phyloP scores from a whole-genome alignment of 257 asterid genomes.

The Jaltomata sinuosa region DNA sequence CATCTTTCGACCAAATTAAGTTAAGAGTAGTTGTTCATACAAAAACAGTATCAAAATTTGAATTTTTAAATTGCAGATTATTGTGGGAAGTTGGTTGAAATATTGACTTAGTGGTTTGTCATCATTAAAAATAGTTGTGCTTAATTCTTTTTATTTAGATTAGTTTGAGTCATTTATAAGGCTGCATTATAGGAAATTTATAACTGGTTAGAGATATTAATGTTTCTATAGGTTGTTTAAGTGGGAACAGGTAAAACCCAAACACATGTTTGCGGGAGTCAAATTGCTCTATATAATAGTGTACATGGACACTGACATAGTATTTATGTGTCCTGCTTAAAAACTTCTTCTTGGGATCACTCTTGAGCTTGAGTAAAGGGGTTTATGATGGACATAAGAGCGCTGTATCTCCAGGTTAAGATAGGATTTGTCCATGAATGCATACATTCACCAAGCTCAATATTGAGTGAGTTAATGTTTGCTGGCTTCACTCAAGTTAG shows the following conservation, averaged over 20 bases:
- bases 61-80: background rate
- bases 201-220: background rate
- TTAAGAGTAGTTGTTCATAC: background rate
- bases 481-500: too few species aligned
- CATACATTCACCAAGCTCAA: background rate
- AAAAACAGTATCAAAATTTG: background rate
- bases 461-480: background rate
- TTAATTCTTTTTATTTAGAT: background rate
- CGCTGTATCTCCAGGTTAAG: background rate
- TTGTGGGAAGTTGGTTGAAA: background rate
- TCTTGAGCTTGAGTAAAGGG: background rate
- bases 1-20: background rate
- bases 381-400: background rate
- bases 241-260: background rate
- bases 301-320: background rate
- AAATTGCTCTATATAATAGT: background rate
- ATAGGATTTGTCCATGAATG: background rate
- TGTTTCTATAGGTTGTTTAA: background rate
- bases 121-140: background rate
- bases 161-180: background rate
- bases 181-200: background rate
- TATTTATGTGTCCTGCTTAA: background rate
- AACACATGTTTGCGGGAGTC: background rate
- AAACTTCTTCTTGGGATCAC: background rate
- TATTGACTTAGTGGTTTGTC: background rate